Conservation (phyloP, 106 monocot genomes). For the Dendrobium officinale region DNA sequence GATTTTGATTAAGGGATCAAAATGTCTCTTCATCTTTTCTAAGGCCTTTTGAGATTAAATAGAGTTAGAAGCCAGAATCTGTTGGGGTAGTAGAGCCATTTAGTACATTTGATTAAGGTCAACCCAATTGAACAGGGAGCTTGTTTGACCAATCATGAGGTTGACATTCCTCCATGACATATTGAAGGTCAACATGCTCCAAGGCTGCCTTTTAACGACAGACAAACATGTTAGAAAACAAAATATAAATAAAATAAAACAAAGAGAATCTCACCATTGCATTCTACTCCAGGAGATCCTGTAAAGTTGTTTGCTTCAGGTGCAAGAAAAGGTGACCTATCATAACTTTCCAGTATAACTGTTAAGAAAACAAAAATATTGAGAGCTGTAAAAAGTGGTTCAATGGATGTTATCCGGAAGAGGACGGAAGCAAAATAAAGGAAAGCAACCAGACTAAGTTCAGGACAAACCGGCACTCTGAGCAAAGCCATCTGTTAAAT, state of each 20-base stretch:
- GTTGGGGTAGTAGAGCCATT: too few species aligned
- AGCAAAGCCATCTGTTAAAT: constrained; percentile 78
- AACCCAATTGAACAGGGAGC: too few species aligned
- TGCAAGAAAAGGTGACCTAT: constrained; percentile 74
- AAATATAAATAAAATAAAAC: not conserved
- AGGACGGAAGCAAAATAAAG: not conserved
- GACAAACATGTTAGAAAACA: too few species aligned
- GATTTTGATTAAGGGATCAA: too few species aligned
- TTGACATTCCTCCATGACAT: too few species aligned
- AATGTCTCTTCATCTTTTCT: too few species aligned
- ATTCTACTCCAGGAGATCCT: constrained; percentile 41
- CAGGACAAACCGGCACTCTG: constrained; percentile 55
- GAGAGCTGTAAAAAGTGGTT: not conserved
- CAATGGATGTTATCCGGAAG: not conserved
- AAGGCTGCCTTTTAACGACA: too few species aligned
- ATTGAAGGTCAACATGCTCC: too few species aligned
- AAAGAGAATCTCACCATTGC: constrained; percentile 26
- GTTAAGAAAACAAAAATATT: constrained; percentile 16
- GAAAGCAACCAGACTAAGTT: not conserved
- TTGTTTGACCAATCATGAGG: too few species aligned
- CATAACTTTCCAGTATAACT: constrained; percentile 82
- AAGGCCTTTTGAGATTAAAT: too few species aligned
- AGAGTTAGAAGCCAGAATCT: too few species aligned
- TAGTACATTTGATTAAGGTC: too few species aligned
- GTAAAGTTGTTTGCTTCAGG: constrained; percentile 53